Percentiles rank a stretch among this genome's conserved stretches.
Evolutionary conservation across 306 rosid species (phyloP).

Genomic region (Hippophae rhamnoides): DNA sequence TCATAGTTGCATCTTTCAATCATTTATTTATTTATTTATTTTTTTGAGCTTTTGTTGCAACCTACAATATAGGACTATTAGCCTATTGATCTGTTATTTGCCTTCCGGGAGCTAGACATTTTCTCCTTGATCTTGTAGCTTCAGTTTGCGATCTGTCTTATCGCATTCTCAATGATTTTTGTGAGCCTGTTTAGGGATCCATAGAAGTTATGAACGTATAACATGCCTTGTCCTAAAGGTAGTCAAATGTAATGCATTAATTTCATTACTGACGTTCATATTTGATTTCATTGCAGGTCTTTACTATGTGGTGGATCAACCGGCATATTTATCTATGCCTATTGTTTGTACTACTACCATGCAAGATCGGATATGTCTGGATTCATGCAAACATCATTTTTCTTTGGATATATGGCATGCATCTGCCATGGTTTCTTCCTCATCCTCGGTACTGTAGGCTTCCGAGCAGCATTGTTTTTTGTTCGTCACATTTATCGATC

Average conservation of each 20-base stretch:
- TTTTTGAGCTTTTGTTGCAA: no score
- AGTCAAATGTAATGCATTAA: not conserved
- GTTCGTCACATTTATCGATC: constrained; percentile 93
- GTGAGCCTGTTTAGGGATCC: no score
- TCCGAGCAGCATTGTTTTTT: constrained; percentile 82
- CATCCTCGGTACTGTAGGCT: constrained; percentile 90
- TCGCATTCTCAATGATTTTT: no score
- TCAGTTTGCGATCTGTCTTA: no score
- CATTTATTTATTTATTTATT: no score
- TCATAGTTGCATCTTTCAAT: no score
- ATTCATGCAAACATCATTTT: constrained; percentile 91
- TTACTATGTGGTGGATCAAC: constrained; percentile 96
- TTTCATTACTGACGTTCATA: constrained; percentile 10
- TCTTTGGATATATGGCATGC: constrained; percentile 98
- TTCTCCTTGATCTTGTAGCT: no score
- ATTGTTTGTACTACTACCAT: constrained; percentile 87
- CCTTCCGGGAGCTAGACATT: no score
- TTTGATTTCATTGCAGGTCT: constrained; percentile 41
- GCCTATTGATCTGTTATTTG: no score
- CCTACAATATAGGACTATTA: no score
- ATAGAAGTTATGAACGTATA: no score
- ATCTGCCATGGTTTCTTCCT: constrained; percentile 97
- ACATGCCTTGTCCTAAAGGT: no score
- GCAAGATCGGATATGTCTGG: constrained; percentile 96
- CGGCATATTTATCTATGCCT: constrained; percentile 90